A percentile compares a stretch with the other conserved stretches of the same genome.
These are phyloP conservation scores for Botrytis aclada DNA, from an alignment of 2,329 filamentous ascomycete genomes.

Conservation along the genomic window DNA sequence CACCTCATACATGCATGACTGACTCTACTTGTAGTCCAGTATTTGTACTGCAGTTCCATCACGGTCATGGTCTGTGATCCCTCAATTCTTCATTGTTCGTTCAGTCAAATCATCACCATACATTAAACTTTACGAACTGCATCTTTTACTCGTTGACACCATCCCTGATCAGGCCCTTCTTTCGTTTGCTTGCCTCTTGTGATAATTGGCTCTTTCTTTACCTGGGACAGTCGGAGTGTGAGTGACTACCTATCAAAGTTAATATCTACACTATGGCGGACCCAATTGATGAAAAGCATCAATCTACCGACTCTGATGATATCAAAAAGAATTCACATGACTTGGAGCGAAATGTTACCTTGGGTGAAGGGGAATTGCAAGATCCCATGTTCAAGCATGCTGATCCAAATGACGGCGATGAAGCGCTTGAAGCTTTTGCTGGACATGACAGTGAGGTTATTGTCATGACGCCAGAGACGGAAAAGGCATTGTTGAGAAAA, in stretches of 20 bases:
- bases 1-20: no score
- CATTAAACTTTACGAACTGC: neutral
- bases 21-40: neutral
- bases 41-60: neutral
- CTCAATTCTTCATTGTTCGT: neutral
- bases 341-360: constrained; percentile 22
- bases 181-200: neutral
- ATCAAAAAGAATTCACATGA: constrained; percentile 27
- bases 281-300: neutral
- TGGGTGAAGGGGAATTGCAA: constrained; percentile 26
- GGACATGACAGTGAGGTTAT: constrained; percentile 41
- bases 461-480: constrained; percentile 41
- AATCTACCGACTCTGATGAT: neutral
- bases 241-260: neutral
- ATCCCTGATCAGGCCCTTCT: neutral
- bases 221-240: no score
- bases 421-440: constrained; percentile 43
- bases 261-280: neutral
- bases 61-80: no score
- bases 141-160: neutral
- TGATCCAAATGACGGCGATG: constrained; percentile 43
- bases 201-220: neutral
- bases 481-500: constrained; percentile 44
- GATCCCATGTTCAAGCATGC: constrained; percentile 38
- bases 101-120: neutral